A percentile compares a stretch with the other conserved stretches of the same genome.
Evolutionary conservation across 306 rosid species (phyloP).

Genomic region (Lotus japonicus): DNA sequence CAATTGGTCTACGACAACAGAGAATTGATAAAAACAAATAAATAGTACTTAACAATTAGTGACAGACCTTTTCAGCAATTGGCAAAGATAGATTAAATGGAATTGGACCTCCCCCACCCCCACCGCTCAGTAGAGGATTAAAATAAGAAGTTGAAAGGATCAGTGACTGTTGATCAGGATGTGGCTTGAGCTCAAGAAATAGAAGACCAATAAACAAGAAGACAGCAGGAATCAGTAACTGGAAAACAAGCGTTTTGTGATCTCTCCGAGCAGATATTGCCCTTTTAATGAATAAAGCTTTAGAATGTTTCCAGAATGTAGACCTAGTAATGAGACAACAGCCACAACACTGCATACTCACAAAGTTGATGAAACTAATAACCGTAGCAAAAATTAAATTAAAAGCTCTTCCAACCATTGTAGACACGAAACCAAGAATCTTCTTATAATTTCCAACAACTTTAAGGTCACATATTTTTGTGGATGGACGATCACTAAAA

Average conservation of each 20-base stretch:
- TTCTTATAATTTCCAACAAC: conserved; percentile 45
- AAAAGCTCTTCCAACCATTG: conserved; percentile 55
- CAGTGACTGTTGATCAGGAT: conserved; percentile 82
- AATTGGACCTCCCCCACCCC: conserved; percentile 97
- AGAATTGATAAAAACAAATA: background rate
- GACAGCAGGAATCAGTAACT: conserved; percentile 83
- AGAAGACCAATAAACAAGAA: conserved; percentile 86
- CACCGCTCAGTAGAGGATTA: conserved; percentile 81
- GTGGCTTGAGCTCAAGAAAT: conserved; percentile 91
- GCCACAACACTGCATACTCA: conserved; percentile 54
- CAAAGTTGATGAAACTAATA: conserved; percentile 50
- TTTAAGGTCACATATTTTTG: conserved; percentile 32
- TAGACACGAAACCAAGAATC: conserved; percentile 48
- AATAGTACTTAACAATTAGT: conserved; percentile 20
- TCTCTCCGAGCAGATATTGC: conserved; percentile 93
- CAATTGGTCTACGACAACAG: background rate
- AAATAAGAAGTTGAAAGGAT: conserved; percentile 81
- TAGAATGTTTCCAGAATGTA: conserved; percentile 80
- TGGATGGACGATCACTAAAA: conserved; percentile 36
- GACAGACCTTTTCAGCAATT: conserved; percentile 76
- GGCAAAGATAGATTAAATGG: conserved; percentile 74
- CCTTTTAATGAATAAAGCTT: conserved; percentile 77
- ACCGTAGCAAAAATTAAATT: conserved; percentile 45
- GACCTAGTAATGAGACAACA: conserved; percentile 71
- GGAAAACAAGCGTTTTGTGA: conserved; percentile 79